These are phyloP conservation scores for Penicillium goetzii DNA, from an alignment of 495 filamentous ascomycete genomes.

Conservation along the genomic window DNA sequence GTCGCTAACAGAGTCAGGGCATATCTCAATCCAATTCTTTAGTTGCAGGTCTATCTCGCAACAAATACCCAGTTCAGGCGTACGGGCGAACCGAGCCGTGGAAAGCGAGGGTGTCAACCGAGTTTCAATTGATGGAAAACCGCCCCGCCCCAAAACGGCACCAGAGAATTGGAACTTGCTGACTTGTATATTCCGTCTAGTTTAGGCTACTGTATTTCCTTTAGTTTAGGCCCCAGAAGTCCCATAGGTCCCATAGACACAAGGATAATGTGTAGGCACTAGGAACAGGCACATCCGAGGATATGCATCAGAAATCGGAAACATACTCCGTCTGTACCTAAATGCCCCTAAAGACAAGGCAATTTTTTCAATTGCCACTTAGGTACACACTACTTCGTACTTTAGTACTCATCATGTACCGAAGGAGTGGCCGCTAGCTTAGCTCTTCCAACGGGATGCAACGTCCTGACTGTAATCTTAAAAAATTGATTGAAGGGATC, in stretches of 20 bases:
- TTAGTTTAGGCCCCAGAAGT: neutral
- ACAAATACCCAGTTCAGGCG: neutral
- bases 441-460: neutral
- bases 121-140: conserved; percentile 10
- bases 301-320: neutral
- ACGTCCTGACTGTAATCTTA: conserved; percentile 5
- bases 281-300: neutral
- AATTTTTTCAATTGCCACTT: neutral
- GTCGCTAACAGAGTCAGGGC: neutral
- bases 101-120: conserved; percentile 17
- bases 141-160: conserved; percentile 9
- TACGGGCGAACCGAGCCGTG: conserved; percentile 6
- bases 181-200: neutral
- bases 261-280: neutral
- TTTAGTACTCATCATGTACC: neutral
- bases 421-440: neutral
- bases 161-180: neutral
- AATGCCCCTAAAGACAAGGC: neutral
- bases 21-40: neutral
- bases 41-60: conserved; percentile 1
- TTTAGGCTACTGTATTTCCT: neutral
- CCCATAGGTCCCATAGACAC: neutral
- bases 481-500: neutral
- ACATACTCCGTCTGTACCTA: neutral
- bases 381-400: neutral